Evolutionary conservation across 2,329 filamentous ascomycete species (phyloP).

Genomic region (Clonostachys chloroleuca): DNA sequence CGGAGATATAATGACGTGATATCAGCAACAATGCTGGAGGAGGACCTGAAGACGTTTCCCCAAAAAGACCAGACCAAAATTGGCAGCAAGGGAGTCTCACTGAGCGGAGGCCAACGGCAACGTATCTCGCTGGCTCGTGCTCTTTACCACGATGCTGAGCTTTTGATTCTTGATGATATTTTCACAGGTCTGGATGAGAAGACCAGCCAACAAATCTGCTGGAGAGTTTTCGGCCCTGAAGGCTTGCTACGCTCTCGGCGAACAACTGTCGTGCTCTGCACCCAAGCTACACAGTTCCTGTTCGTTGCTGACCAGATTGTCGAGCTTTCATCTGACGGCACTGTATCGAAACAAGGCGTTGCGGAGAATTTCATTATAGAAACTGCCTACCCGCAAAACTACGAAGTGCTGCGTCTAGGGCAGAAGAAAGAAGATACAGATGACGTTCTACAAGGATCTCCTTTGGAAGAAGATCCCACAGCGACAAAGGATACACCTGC

Average conservation of each 20-base stretch:
- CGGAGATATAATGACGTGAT: constrained; percentile 25
- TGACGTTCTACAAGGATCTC: neutral
- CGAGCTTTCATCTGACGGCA: constrained; percentile 32
- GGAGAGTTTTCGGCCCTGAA: constrained; percentile 29
- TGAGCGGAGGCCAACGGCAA: constrained; percentile 35
- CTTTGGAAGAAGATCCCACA: neutral
- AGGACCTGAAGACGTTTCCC: constrained; percentile 21
- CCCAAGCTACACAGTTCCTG: constrained; percentile 21
- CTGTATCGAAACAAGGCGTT: no score
- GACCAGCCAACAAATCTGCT: constrained; percentile 37
- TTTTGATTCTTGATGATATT: constrained; percentile 39
- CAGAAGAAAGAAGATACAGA: neutral
- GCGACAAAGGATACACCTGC: no score
- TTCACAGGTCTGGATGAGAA: constrained; percentile 36
- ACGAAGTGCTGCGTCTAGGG: neutral
- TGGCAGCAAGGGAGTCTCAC: constrained; percentile 32
- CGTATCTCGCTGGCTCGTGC: constrained; percentile 35
- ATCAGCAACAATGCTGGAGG: constrained; percentile 20
- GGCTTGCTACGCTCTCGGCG: constrained; percentile 30
- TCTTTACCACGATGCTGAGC: constrained; percentile 27
- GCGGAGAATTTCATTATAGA: neutral
- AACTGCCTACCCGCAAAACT: no score
- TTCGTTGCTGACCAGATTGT: constrained; percentile 39
- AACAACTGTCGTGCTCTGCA: constrained; percentile 34
- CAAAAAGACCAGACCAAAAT: constrained; percentile 28